Evolutionary conservation across 768 basidiomycete species (phyloP), one percentile per base, ranked within the genome.

Genomic region (Leccinum fibrillosum): DNA sequence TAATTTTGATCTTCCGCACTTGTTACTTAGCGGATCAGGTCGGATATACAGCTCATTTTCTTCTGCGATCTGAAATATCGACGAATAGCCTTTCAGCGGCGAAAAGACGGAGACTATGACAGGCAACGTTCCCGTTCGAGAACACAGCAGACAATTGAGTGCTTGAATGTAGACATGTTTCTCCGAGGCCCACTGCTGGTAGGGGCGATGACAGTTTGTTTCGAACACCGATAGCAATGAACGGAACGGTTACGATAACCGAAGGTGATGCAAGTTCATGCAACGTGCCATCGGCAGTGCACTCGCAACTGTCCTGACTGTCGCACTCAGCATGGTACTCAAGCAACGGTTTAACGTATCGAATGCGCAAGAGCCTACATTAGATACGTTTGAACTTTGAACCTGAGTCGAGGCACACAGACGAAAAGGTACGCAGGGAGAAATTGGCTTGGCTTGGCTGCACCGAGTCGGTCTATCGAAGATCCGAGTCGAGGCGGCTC

Each of bases 31-130:
- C 59, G 55, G 67, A 63, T 58, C 53, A 53, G 32, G 30, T 49
- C 30, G 50, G 49, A 55, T 23, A 61, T 69, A 67, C 66, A 69
- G 66, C 62, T 69, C 42, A 11, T 44, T 51, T 32, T 23, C 9
- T 34, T n/a, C 51, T 39, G 44, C 48, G 47, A 3, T 1, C 13
- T 21, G 39, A 49, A 25, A 35, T 15, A 12, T 54, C 30, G 34
- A 47, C 28, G 34, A 45, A 48, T 49, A 35, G 5, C 25, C 11
- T 42, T 58, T 61, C 21, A 23, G 45, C 45, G 45, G 21, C 45
- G 21, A 47, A 25, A 37, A 30, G 50, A 49, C 45, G 49, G 49
- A 17, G 35, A 57, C 23, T 49, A 48, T 32, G 50, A 39, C 15
- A 19, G 13, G 37, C 52, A 37, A 35, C 35, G 35, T 37, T 48